Conservation (phyloP, 495 filamentous ascomycete species). For the Aspergillus biplanus region DNA sequence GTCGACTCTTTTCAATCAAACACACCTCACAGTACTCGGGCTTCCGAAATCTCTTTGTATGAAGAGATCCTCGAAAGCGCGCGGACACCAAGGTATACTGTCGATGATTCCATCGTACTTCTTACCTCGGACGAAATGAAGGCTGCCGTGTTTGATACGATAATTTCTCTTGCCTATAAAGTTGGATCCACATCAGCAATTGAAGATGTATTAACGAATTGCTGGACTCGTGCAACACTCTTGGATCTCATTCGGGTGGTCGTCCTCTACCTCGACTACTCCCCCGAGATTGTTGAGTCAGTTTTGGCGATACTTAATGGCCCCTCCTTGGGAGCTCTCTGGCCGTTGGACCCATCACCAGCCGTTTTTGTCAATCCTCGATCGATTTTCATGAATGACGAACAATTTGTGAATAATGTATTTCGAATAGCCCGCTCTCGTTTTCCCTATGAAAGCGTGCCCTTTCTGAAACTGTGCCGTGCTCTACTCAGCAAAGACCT, state of each 20-base stretch:
- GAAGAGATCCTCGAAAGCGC: constrained; percentile 56
- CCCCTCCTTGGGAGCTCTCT: constrained; percentile 30
- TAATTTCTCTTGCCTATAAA: constrained; percentile 58
- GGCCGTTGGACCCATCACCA: constrained; percentile 36
- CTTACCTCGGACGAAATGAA: constrained; percentile 58
- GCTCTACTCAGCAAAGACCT: constrained; percentile 49
- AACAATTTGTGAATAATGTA: constrained; percentile 56
- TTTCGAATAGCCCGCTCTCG: constrained; percentile 67
- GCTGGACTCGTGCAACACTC: constrained; percentile 59
- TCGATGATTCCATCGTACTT: constrained; percentile 50
- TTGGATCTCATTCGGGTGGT: constrained; percentile 67
- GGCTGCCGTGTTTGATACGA: constrained; percentile 62
- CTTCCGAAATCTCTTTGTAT: constrained; percentile 48
- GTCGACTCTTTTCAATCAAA: constrained; percentile 56
- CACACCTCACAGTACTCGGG: constrained; percentile 31
- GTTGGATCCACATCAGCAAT: constrained; percentile 41
- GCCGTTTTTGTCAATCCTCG: constrained; percentile 51
- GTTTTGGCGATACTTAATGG: constrained; percentile 62
- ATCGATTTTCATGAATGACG: constrained; percentile 56
- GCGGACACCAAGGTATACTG: constrained; percentile 38
- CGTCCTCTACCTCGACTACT: constrained; percentile 63
- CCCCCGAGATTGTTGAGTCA: constrained; percentile 64
- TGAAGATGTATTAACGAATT: constrained; percentile 42
- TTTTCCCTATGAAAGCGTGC: constrained; percentile 86
- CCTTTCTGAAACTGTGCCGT: constrained; percentile 70